phyloP scores from a whole-genome alignment of 345 rosid species.

The Linum usitatissimum region DNA sequence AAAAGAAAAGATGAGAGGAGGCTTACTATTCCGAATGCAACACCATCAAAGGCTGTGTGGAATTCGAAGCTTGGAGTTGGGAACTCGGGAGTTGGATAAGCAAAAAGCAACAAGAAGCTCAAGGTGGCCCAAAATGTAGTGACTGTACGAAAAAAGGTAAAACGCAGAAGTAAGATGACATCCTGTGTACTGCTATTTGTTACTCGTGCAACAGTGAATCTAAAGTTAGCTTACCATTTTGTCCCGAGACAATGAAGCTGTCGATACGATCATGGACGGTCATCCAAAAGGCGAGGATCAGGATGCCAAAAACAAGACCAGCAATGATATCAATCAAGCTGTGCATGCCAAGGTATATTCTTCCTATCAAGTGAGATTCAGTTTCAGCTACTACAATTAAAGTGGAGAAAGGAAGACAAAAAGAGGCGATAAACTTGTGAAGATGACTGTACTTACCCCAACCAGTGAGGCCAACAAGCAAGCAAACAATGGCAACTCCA shows the following conservation, averaged over 20 bases:
- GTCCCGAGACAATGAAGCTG: slow-evolving; percentile 56
- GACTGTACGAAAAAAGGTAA: slow-evolving; percentile 38
- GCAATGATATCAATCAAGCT: slow-evolving; percentile 66
- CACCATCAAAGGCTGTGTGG: slow-evolving; percentile 90
- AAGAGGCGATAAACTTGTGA: slow-evolving; percentile 6
- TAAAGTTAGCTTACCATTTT: slow-evolving; percentile 51
- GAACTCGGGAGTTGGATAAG: slow-evolving; percentile 87
- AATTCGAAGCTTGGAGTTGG: slow-evolving; percentile 95
- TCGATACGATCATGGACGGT: slow-evolving; percentile 46
- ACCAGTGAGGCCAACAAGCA: slow-evolving; percentile 56
- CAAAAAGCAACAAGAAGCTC: slow-evolving; percentile 84
- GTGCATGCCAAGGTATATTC: slow-evolving; percentile 99
- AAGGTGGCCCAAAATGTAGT: slow-evolving; percentile 75
- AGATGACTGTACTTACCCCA: slow-evolving; percentile 39
- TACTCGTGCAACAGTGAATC: too few relatives aligned
- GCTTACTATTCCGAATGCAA: slow-evolving; percentile 76
- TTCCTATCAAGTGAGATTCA: slow-evolving; percentile 54
- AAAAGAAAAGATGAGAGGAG: background rate
- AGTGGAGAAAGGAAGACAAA: slow-evolving; percentile 2
- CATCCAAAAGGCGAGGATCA: slow-evolving; percentile 68
- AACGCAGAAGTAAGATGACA: slow-evolving; percentile 6
- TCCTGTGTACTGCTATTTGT: too few relatives aligned
- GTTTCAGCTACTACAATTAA: slow-evolving; percentile 4
- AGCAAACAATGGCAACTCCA: slow-evolving; percentile 50
- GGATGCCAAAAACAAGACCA: slow-evolving; percentile 64